A percentile compares a stretch with the other conserved stretches of the same genome.
These are phyloP conservation scores for Trichophyton verrucosum DNA, from an alignment of 2,329 filamentous ascomycete genomes.

Conservation along the genomic window DNA sequence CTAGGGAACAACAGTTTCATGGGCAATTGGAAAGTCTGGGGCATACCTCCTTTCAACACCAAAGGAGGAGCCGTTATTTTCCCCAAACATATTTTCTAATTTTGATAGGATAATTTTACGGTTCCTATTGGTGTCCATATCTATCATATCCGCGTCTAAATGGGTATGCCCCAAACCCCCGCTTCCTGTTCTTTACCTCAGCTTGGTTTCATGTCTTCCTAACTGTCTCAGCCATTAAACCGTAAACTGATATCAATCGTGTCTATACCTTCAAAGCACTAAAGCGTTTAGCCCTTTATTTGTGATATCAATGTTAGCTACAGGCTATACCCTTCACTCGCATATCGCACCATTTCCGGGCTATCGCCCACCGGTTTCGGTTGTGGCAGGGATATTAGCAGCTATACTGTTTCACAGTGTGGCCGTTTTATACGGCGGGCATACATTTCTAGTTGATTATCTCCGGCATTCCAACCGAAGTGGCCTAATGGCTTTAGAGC, in stretches of 20 bases:
- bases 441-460: constrained; percentile 16
- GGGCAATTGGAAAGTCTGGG: constrained; percentile 2
- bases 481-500: too few relatives aligned
- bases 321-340: background rate
- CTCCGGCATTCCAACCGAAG: too few relatives aligned
- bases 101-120: constrained; percentile 26
- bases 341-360: background rate
- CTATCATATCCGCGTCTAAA: constrained; percentile 27
- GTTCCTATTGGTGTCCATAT: constrained; percentile 23
- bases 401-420: constrained; percentile 23
- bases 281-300: constrained; percentile 30
- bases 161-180: constrained; percentile 23
- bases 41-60: constrained; percentile 5
- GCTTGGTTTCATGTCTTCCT: background rate
- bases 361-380: constrained; percentile 16
- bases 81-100: background rate
- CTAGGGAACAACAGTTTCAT: constrained; percentile 8
- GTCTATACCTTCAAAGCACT: constrained; percentile 29
- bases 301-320: constrained; percentile 25
- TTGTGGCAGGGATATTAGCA: constrained; percentile 24
- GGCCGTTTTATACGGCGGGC: constrained; percentile 20
- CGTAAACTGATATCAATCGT: background rate
- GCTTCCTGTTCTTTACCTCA: too few relatives aligned
- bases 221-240: background rate
- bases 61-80: constrained; percentile 4